A percentile compares a stretch with the other conserved stretches of the same genome.
phyloP scores from a whole-genome alignment of 768 basidiomycete species.

The Fibroporia radiculosa region DNA sequence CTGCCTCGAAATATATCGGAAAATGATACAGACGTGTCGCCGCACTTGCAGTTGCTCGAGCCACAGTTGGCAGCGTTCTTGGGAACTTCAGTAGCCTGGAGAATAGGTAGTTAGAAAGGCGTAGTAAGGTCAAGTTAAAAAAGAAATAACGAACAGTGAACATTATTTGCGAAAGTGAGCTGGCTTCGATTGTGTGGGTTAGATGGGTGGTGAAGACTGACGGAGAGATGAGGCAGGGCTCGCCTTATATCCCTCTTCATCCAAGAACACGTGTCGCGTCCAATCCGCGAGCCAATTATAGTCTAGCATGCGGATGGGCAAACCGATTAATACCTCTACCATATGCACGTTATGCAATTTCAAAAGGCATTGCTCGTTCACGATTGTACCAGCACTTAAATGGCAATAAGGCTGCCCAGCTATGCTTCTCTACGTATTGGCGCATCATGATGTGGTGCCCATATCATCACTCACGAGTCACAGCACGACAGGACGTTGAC shows the following conservation, averaged over 20 bases:
- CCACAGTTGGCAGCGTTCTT: slow-evolving; percentile 42
- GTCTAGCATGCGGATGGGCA: neutral
- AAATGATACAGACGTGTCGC: slow-evolving; percentile 33
- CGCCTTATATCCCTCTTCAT: slow-evolving; percentile 12
- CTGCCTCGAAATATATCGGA: neutral
- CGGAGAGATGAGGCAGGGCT: neutral
- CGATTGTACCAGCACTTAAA: no score
- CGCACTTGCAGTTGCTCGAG: slow-evolving; percentile 42
- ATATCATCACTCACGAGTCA: no score
- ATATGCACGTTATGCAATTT: no score
- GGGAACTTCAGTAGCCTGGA: slow-evolving; percentile 22
- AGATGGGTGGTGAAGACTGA: slow-evolving; percentile 7
- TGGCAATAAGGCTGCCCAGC: no score
- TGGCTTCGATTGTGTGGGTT: slow-evolving; percentile 2
- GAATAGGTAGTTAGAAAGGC: neutral
- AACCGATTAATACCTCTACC: neutral
- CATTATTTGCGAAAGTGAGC: slow-evolving; percentile 9
- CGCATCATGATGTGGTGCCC: no score
- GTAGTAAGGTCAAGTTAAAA: neutral
- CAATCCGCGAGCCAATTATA: neutral
- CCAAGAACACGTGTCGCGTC: slow-evolving; percentile 5
- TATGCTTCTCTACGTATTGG: no score
- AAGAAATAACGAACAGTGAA: slow-evolving; percentile 11
- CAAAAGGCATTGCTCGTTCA: no score
- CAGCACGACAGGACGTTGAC: no score